Base-by-base conservation (phyloP, 345 rosid species). In the Rubroshorea leprosula region DNA sequence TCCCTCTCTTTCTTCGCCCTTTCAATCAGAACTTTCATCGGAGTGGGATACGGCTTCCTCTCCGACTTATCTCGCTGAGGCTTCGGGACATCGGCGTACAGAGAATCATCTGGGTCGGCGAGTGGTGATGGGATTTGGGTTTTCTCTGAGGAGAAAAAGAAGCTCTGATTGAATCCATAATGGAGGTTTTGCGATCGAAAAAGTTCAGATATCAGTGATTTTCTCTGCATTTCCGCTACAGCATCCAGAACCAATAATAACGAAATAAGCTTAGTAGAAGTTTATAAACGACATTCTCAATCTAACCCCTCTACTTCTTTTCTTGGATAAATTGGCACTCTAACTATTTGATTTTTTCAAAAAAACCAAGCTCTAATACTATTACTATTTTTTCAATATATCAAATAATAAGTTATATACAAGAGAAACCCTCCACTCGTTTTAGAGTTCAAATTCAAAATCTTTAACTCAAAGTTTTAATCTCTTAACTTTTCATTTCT, bases 21-120 rank as follows among this genome's bases (percentile, higher is more conserved):
- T 8, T 63, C 76, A 50, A 91, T 88, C 68, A 91, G 47, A 17
- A 67, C 71, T 59, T 76, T 86, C 83, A 91, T 77, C 9, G 96
- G 96, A 6, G 93, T 91, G 19, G 71, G 79, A 38, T 79, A 86
- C 4, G 93, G 96, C 67, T 88, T 91, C 68, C 98, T 84, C 79
- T 83, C 73, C 13, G 96, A 81, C 71, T 84, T 88, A 60, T 83
- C 83, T 68, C 72, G 59, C 19, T 72, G 79, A 11, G 84, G 90
- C 68, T 82, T 82, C 16, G 96, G 96, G 49, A 86, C 57, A 54
- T 91, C 96, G 15, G 68, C 47, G 61, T 78, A 88, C 23, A 60
- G 61, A 72, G 79, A 74, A 70, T 83, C 82, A 3, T 71, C 75
- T 1, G 31, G 19, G 22, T 13, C 26, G 8, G 27, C 13, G 47